Base-by-base conservation (phyloP, 1,139 yeast species). In the Scheffersomyces segobiensis region DNA sequence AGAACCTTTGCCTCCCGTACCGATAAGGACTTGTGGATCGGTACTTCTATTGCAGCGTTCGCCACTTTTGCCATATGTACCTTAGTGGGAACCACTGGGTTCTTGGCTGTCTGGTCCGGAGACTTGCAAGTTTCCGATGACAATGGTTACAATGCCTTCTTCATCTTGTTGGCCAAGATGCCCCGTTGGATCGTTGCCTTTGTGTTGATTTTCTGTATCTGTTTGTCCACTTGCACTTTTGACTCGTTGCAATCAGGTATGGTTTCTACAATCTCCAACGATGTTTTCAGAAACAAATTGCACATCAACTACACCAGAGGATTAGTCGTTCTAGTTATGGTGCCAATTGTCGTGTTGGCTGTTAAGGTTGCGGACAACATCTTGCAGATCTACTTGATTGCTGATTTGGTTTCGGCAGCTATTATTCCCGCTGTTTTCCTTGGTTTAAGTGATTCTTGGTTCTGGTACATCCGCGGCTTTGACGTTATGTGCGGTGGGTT, bases 71-170 rank as follows among this genome's bases (percentile, higher is more conserved):
- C 80, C 21, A 81, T 92, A 60, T 84, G 88, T 63, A 84, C 91
- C 0, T 80, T 92, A 55, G 86, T 89, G 55, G 98, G 98, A 39
- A 80, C 87, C 55, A 85, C 97, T 2, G 98, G 98, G 5, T 82
- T 93, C 64, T 73, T 93, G 57, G 97, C 97, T 1, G 97, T 91
- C 22, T 93, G 98, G 98, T 85, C 92, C 1, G 96, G 96, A 0
- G 84, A 87, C 62, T 76, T 90, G 62, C 74, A 72, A 14, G 84
- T 87, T n/a, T 84, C 82, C 26, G 91, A 87, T 69, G 82, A 75
- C 12, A 79, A 81, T 46, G 90, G 91, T 18, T 81, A 83, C 47
- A 82, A 87, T 62, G 88, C 92, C 3, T 89, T 93, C 65, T 93
- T 84, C 75, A 76, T 88, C 60, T 78, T 93, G 59, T 76, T 93